Evolutionary conservation across 441 rosid species (phyloP), one percentile per base, ranked within the genome.

Genomic region (Corymbia citriodora): DNA sequence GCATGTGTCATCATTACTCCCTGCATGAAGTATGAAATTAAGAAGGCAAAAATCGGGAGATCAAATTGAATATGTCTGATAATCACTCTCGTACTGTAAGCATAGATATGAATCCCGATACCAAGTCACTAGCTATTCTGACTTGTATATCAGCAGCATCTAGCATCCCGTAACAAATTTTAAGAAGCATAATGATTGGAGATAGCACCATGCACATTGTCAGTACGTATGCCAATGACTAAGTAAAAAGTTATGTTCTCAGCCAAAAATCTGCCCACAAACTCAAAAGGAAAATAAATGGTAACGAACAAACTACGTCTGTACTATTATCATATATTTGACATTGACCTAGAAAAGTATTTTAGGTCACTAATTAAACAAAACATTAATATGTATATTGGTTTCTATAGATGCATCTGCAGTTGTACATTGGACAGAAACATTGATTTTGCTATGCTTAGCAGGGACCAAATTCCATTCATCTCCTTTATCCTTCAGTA

Each of bases 1-100:
- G 94, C 96, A 92, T 98, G 99, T 63, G 99, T 96, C 99, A 98
- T 98, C 99, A 97, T 97, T 57, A 98, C 99, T 91, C 99, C 99
- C 99, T 98, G 94, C 31, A 93, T 81, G 91, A 93, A 89, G 92
- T 88, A 53, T 31, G 90, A 50, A 63, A 52, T n/a, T 40, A 92
- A 74, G 33, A 59, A 68, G 87, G 50, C 88, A 36, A 74, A 81
- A 49, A 88, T 52, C 6, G 3, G 50, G 85, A 79, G 9, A 45
- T 79, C 85, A 79, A 45, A 45, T 45, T 48, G 18, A 79, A 45
- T 72, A 36, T 45, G n/a, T 23, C 85, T 13, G n/a, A 79, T 45
- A 79, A 23, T 48, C 52, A 5, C 23, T 45, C 85, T 79, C 53
- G 45, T 79, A 79, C 17, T 12, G n/a, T 45, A 79, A 45, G 16